phyloP scores from a whole-genome alignment of 495 filamentous ascomycete genomes.

The Talaromyces proteolyticus region DNA sequence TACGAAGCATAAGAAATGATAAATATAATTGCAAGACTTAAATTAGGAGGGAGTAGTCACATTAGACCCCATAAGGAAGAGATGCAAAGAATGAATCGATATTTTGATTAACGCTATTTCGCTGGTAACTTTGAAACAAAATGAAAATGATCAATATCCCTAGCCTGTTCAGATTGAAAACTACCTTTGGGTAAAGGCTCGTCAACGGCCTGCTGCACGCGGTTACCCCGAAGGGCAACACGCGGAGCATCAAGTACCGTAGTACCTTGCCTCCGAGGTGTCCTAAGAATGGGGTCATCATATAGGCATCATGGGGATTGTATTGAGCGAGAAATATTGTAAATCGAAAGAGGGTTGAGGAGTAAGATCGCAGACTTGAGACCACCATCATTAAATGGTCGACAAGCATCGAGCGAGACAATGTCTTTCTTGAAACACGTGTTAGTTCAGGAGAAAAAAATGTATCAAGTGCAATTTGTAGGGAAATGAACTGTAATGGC shows the following conservation, averaged over 20 bases:
- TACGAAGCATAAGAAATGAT: not conserved
- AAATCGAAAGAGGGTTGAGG: not conserved
- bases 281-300: slow-evolving; percentile 24
- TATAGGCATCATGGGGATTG: slow-evolving; percentile 14
- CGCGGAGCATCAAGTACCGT: slow-evolving; percentile 19
- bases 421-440: not conserved
- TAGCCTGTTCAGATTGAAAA: slow-evolving; percentile 30
- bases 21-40: not conserved
- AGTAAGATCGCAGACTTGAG: not conserved
- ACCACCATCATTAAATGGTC: not conserved
- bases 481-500: slow-evolving; percentile 8
- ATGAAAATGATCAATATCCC: slow-evolving; percentile 1
- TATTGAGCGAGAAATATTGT: not conserved
- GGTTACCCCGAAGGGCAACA: slow-evolving; percentile 24
- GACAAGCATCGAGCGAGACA: not conserved
- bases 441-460: not conserved
- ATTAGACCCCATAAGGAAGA: too few species aligned
- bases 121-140: not conserved
- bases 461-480: not conserved
- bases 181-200: slow-evolving; percentile 30
- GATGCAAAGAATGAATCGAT: not conserved
- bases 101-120: not conserved
- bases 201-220: slow-evolving; percentile 28
- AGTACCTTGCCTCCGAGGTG: slow-evolving; percentile 22
- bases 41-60: not conserved